Conservation (phyloP, 768 basidiomycete species). For the Russula olivacea region DNA sequence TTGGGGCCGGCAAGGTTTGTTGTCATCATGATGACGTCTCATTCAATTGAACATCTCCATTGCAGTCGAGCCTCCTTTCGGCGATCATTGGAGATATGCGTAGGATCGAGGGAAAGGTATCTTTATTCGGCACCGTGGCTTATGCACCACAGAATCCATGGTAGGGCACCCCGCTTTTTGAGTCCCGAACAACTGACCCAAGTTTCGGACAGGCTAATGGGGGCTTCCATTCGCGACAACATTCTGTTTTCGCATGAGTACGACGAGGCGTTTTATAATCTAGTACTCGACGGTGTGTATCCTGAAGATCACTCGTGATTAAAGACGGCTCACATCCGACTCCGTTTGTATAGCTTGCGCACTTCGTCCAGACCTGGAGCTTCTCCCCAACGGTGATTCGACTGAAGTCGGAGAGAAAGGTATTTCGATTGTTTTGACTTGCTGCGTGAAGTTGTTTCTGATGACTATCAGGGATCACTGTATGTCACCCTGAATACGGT, state of each 20-base stretch:
- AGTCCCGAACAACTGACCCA: not conserved
- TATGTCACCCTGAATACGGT: constrained; percentile 31
- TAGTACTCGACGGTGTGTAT: constrained; percentile 66
- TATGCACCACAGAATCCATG: constrained; percentile 89
- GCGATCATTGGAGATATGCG: constrained; percentile 88
- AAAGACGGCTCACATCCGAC: not conserved
- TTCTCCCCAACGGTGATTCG: constrained; percentile 76
- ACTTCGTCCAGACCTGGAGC: constrained; percentile 67
- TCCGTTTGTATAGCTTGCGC: constrained; percentile 60
- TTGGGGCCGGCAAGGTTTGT: constrained; percentile 82
- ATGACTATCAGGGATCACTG: constrained; percentile 46
- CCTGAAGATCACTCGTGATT: not conserved
- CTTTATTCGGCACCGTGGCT: constrained; percentile 62
- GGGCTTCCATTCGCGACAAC: constrained; percentile 81
- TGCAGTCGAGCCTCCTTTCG: constrained; percentile 63
- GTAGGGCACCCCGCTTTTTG: constrained; percentile 34
- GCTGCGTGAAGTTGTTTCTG: constrained; percentile 1
- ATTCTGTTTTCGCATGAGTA: constrained; percentile 89
- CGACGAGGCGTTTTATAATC: constrained; percentile 76
- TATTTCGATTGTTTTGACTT: constrained; percentile 26
- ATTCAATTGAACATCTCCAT: constrained; percentile 13
- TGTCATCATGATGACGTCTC: constrained; percentile 19
- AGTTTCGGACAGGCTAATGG: constrained; percentile 59
- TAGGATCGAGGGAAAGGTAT: constrained; percentile 64
- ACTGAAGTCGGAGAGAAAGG: constrained; percentile 87